Evolutionary conservation across 306 rosid genomes (phyloP).

Genomic region (Trifolium pratense): DNA sequence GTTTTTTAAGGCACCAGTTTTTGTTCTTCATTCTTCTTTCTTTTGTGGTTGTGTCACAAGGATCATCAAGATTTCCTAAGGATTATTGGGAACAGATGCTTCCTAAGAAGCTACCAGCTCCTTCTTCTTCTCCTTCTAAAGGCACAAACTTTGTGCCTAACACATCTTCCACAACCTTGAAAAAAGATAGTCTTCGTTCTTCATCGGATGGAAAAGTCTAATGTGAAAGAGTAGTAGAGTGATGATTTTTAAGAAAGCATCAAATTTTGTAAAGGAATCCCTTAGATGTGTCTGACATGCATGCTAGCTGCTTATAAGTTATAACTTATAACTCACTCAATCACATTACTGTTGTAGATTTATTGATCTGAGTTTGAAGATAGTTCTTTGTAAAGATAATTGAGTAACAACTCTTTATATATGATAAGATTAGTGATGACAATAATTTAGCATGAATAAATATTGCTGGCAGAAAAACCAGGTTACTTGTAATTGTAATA

Average conservation of each 20-base stretch:
- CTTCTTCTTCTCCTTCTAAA: constrained; percentile 85
- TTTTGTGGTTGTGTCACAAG: constrained; percentile 61
- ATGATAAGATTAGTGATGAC: constrained; percentile 28
- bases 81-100: constrained; percentile 77
- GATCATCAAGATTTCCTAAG: constrained; percentile 71
- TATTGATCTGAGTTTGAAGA: constrained; percentile 40
- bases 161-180: constrained; percentile 50
- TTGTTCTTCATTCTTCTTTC: constrained; percentile 59
- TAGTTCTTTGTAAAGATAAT: constrained; percentile 50
- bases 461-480: constrained; percentile 27
- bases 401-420: constrained; percentile 39
- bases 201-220: constrained; percentile 72
- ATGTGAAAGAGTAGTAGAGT: constrained; percentile 20
- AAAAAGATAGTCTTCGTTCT: constrained; percentile 41
- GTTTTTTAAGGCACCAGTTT: constrained; percentile 60
- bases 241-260: constrained; percentile 40
- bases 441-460: constrained; percentile 40
- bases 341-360: constrained; percentile 47
- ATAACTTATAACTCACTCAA: constrained; percentile 20
- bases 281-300: constrained; percentile 32
- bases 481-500: constrained; percentile 21
- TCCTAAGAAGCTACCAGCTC: constrained; percentile 88
- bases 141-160: constrained; percentile 65
- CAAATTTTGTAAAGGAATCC: constrained; percentile 22
- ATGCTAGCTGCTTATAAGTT: not conserved